Base-by-base conservation (phyloP, 129 eudicot genomes). In the Flaveria bidentis region DNA sequence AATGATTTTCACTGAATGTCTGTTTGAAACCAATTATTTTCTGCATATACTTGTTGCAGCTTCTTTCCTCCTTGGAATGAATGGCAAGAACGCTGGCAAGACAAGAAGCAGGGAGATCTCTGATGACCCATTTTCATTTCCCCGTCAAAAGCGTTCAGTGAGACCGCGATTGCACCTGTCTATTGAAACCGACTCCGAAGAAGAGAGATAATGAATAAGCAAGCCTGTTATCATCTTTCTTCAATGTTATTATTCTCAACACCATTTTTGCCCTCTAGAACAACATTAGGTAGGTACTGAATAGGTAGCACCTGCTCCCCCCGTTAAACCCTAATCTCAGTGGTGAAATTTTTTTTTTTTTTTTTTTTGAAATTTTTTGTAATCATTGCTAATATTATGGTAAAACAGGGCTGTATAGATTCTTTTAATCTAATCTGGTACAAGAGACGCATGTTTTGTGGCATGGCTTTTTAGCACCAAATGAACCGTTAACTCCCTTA, bases 121-220 rank as follows among this genome's bases (percentile, higher is more conserved):
- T 6, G 91, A 83, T 64, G 82, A 93, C 78, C 96, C 89, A 17
- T 86, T 94, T 58, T 69, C 85, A 10, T 87, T 83, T 85, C 97
- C 97, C 39, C 90, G 89, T 6, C 94, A 88, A 78, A 84, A 87
- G 77, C 92, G 97, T 46, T 88, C 97, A 74, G 95, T 88, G 81
- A 88, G 92, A 76, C 97, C 88, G 61, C 82, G 90, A 69, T 73
- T 89, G 20, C 82, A 83, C 81, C 85, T 93, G 16, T 87, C 97
- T 4, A 91, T 91, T 51, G 96, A 94, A 67, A 65, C 93, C 12
- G 98, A 94, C 63, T 89, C 97, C 17, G 98, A 94, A 71, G 86
- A 74, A 12, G 84, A 80, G 47, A 73, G 80, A 74, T 30, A 13
- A 62, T 61, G 14, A 2, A 60, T 81, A 72, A 69, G 12, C 0